These are phyloP conservation scores for Agaricus subrufescens DNA, from an alignment of 768 basidiomycete species.

Conservation along the genomic window DNA sequence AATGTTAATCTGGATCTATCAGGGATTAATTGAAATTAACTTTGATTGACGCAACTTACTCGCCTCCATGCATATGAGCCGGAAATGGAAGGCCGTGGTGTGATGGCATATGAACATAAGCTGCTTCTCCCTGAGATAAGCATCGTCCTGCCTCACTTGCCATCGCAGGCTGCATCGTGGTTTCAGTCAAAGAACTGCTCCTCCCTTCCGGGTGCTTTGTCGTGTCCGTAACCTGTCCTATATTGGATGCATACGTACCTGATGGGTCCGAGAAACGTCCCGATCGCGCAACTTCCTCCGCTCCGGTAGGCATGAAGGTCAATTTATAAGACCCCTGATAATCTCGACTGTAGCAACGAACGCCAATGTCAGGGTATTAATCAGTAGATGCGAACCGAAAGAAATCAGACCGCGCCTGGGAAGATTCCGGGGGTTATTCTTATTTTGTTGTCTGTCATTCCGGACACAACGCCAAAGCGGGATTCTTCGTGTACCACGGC, in stretches of 20 bases:
- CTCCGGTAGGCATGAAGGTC: neutral
- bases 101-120: neutral
- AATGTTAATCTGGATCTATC: too few species aligned
- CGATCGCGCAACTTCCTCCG: neutral
- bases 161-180: neutral
- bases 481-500: neutral
- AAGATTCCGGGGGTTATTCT: too few species aligned
- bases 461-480: neutral
- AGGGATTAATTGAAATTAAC: neutral
- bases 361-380: too few species aligned
- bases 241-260: neutral
- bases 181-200: too few species aligned
- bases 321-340: neutral
- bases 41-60: neutral
- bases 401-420: too few species aligned
- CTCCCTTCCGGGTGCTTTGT: too few species aligned
- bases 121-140: conserved; percentile 2
- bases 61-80: neutral
- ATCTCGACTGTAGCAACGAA: too few species aligned
- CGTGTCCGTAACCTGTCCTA: neutral
- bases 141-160: neutral
- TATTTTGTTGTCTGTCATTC: too few species aligned
- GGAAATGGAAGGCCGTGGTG: neutral
- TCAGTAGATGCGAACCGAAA: too few species aligned
- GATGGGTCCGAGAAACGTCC: neutral